Evolutionary conservation across 2,329 filamentous ascomycete species (phyloP).

Genomic region (Claviceps digitariae): DNA sequence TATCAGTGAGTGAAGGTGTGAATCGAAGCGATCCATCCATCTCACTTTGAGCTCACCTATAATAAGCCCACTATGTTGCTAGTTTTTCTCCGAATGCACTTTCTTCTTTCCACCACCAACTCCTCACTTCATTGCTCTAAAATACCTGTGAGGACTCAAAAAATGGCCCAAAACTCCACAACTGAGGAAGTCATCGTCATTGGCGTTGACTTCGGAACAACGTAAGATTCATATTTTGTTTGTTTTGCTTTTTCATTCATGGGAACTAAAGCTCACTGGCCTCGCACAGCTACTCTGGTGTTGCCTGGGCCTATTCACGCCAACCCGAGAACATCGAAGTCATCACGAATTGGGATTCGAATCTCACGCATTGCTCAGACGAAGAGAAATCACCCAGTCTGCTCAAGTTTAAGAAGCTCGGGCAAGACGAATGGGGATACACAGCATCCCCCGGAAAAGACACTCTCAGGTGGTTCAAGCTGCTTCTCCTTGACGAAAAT

Average conservation of each 20-base stretch:
- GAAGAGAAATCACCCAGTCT: slow-evolving; percentile 20
- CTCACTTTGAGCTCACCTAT: neutral
- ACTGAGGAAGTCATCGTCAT: slow-evolving; percentile 16
- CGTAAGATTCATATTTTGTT: slow-evolving; percentile 15
- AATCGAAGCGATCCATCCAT: neutral
- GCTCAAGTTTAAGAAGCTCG: neutral
- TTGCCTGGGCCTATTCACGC: slow-evolving; percentile 23
- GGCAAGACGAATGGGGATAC: slow-evolving; percentile 18
- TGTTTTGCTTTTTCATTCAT: neutral
- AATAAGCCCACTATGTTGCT: too few species aligned
- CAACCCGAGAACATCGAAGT: slow-evolving; percentile 15
- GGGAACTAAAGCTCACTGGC: neutral
- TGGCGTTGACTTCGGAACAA: slow-evolving; percentile 34
- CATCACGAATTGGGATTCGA: slow-evolving; percentile 18
- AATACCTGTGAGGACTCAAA: neutral
- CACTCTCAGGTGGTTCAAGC: slow-evolving; percentile 27
- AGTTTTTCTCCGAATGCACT: neutral
- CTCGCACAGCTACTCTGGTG: slow-evolving; percentile 22
- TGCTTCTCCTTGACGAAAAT: slow-evolving; percentile 20
- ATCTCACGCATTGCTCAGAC: slow-evolving; percentile 12
- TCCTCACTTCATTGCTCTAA: neutral
- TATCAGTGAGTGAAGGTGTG: neutral
- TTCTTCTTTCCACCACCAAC: neutral
- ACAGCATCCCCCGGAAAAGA: slow-evolving; percentile 11
- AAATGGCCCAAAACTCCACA: neutral